Percentiles rank a stretch among this genome's conserved stretches.
phyloP scores from a whole-genome alignment of 2,329 filamentous ascomycete species.

The Trichoderma hamatum region DNA sequence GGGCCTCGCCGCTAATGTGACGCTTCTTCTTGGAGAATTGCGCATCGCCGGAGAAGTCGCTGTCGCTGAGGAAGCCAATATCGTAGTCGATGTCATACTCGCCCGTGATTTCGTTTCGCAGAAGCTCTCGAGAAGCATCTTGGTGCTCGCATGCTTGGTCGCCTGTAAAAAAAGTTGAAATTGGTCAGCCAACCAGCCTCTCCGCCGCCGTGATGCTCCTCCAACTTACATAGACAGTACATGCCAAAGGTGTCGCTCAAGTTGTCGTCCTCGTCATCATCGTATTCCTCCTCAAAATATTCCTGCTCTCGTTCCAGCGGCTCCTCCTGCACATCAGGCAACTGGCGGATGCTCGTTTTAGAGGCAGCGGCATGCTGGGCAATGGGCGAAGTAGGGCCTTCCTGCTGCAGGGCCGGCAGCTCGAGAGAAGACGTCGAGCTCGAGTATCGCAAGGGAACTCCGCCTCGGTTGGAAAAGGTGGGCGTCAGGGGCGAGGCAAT shows the following conservation, averaged over 20 bases:
- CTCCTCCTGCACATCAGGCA: slow-evolving; percentile 87
- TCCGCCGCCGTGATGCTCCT: neutral
- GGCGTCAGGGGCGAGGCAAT: slow-evolving; percentile 71
- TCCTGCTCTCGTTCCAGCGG: slow-evolving; percentile 70
- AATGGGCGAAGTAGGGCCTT: slow-evolving; percentile 32
- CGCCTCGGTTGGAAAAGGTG: slow-evolving; percentile 65
- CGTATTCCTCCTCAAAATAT: slow-evolving; percentile 55
- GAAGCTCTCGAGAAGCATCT: slow-evolving; percentile 48
- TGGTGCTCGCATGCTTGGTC: slow-evolving; percentile 64
- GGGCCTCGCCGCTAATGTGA: slow-evolving; percentile 55
- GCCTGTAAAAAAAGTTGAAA: slow-evolving; percentile 46
- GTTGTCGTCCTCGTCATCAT: slow-evolving; percentile 48
- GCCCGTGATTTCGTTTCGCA: slow-evolving; percentile 43
- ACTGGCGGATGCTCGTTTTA: slow-evolving; percentile 64
- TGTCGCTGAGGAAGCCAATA: slow-evolving; percentile 66
- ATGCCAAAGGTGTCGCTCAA: slow-evolving; percentile 47
- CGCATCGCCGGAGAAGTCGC: slow-evolving; percentile 54
- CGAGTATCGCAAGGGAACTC: slow-evolving; percentile 64
- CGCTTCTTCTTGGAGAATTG: slow-evolving; percentile 57
- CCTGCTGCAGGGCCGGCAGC: slow-evolving; percentile 45
- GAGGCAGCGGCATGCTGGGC: slow-evolving; percentile 48
- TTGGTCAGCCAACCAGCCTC: slow-evolving; percentile 28
- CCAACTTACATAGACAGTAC: slow-evolving; percentile 73
- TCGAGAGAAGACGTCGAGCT: slow-evolving; percentile 82
- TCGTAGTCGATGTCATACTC: slow-evolving; percentile 64